Conservation (phyloP, 2,329 filamentous ascomycete species). For the Cordyceps cicadae region DNA sequence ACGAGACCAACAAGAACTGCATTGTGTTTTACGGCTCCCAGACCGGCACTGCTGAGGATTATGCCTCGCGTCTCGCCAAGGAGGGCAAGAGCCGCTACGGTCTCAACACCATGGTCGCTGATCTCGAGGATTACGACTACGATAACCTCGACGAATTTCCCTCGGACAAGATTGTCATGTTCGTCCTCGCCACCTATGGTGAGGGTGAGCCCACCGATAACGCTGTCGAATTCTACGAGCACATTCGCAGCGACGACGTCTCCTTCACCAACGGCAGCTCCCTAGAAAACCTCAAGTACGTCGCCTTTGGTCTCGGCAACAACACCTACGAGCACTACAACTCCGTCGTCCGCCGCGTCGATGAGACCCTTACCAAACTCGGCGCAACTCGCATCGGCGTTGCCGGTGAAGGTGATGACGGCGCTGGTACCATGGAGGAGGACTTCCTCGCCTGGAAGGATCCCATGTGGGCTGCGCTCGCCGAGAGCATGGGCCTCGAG, state of each 20-base stretch:
- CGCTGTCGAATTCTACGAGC: slow-evolving; percentile 98
- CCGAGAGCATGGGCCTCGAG: slow-evolving; percentile 76
- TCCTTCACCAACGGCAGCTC: slow-evolving; percentile 70
- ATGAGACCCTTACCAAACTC: slow-evolving; percentile 70
- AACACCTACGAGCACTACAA: slow-evolving; percentile 99
- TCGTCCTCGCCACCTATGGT: slow-evolving; percentile 93
- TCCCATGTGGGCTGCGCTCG: slow-evolving; percentile 88
- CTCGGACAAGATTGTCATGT: slow-evolving; percentile 85
- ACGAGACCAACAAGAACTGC: slow-evolving; percentile 92
- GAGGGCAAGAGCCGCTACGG: slow-evolving; percentile 95
- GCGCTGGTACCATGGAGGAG: slow-evolving; percentile 98
- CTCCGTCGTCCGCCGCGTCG: slow-evolving; percentile 89
- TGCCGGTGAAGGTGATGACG: slow-evolving; percentile 93
- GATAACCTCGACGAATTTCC: slow-evolving; percentile 87
- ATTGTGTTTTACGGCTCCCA: slow-evolving; percentile 98
- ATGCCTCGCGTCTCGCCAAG: slow-evolving; percentile 91
- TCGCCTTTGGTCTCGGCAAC: slow-evolving; percentile 93
- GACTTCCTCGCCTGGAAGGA: slow-evolving; percentile 99
- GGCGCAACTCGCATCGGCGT: slow-evolving; percentile 78
- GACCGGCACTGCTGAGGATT: slow-evolving; percentile 96
- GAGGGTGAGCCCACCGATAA: slow-evolving; percentile 99
- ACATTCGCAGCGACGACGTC: slow-evolving; percentile 73
- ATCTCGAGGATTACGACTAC: slow-evolving; percentile 95
- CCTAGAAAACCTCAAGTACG: slow-evolving; percentile 78
- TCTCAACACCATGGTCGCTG: slow-evolving; percentile 95